Evolutionary conservation across 306 rosid genomes (phyloP).

Genomic region (Quercus suber): DNA sequence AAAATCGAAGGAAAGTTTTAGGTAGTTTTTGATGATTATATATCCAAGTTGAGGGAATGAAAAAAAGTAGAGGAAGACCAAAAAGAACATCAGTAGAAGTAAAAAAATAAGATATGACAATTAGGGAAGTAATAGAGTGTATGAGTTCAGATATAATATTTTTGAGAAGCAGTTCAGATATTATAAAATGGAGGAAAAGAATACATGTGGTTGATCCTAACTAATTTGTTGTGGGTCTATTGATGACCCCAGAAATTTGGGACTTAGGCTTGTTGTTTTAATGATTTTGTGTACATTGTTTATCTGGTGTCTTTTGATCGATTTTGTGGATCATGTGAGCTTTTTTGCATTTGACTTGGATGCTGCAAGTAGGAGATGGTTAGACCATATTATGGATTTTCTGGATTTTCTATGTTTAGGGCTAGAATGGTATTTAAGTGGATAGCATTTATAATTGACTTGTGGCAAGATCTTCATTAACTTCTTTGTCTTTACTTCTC

Average conservation of each 20-base stretch:
- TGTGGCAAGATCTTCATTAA: not conserved
- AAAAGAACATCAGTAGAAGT: too few species aligned
- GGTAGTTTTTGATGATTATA: not conserved
- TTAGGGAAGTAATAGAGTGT: too few species aligned
- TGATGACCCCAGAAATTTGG: too few species aligned
- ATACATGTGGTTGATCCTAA: too few species aligned
- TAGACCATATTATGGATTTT: not conserved
- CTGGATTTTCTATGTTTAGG: not conserved
- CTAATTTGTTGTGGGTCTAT: too few species aligned
- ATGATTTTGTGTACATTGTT: not conserved
- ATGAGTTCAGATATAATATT: too few species aligned
- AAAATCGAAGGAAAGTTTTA: not conserved
- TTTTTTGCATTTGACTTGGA: not conserved
- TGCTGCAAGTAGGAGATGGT: not conserved
- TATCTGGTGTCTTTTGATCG: not conserved
- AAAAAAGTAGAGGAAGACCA: too few species aligned
- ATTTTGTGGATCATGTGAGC: not conserved
- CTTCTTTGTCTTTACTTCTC: constrained; percentile 6
- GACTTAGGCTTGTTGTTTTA: too few species aligned
- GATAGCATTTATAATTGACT: not conserved
- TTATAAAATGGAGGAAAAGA: too few species aligned
- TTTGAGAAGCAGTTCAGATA: too few species aligned
- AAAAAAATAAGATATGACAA: too few species aligned
- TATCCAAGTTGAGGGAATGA: too few species aligned
- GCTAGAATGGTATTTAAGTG: not conserved